Conservation (phyloP, 148 eudicot genomes). For the Amaranthus cruentus region DNA sequence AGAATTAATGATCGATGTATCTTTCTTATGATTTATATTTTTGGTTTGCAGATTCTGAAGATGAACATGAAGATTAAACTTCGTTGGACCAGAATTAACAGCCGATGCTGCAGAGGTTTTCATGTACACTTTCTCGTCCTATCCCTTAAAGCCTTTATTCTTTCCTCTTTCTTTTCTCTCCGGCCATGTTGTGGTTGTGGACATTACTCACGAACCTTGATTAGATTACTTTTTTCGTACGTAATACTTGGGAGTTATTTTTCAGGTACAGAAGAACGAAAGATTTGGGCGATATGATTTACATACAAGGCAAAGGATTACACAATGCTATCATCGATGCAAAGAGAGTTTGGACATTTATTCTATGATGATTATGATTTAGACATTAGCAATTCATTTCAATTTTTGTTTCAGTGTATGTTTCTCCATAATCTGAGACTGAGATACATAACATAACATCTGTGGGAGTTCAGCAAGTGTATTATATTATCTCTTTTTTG, state of each 20-base stretch:
- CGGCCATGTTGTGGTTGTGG: no score
- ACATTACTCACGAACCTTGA: no score
- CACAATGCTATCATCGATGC: not conserved
- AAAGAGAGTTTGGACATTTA: not conserved
- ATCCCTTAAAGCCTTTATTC: not conserved
- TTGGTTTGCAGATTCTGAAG: slow-evolving; percentile 65
- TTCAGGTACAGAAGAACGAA: slow-evolving; percentile 12
- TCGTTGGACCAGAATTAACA: slow-evolving; percentile 3
- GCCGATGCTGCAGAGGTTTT: slow-evolving; percentile 17
- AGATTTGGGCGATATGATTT: not conserved
- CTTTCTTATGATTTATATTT: not conserved
- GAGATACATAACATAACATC: no score
- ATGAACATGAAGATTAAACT: slow-evolving; percentile 75
- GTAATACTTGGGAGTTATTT: not conserved
- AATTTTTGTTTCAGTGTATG: not conserved
- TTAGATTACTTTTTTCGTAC: no score
- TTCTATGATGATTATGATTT: no score
- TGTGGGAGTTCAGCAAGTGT: no score
- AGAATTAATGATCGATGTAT: not conserved
- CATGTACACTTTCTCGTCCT: not conserved
- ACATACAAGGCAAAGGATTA: not conserved
- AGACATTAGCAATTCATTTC: not conserved
- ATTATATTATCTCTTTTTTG: no score
- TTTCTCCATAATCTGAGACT: no score
- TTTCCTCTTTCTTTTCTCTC: not conserved